Base-by-base conservation (phyloP, 768 basidiomycete genomes). In the Tylopilus plumbeoviolaceoides region DNA sequence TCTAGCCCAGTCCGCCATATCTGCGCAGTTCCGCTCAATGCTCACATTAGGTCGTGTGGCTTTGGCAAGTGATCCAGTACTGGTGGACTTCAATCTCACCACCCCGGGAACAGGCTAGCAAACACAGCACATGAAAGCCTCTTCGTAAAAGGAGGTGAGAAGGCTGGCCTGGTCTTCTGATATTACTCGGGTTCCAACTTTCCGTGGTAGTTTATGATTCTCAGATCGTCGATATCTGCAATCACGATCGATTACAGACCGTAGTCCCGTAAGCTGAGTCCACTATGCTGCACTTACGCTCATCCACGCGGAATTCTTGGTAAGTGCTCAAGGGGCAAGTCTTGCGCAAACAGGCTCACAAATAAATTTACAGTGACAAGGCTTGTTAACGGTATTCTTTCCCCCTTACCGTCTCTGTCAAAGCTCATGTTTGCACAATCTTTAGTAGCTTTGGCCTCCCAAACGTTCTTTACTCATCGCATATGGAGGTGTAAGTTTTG, bases 401-500 rank as follows among this genome's bases (percentile, higher is more conserved):
- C 28, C 1, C 6, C n/a, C 21, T 17, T 21, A 8, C 3, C 33
- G 15, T 17, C 27, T 35, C 4, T 8, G 17, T 15, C 3, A 20
- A 42, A 18, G 23, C 17, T 39, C 5, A 48, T 21, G 10, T 44
- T 10, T 3, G 8, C 30, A 4, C 33, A 58, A 57, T 12, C 44
- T 17, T 31, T 58, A 4, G 57, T 59, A 8, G 21, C 52, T 38
- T 18, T 59, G 28, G 2, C 48, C 7, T 47, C 41, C 17, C 50
- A 53, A 7, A 28, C 40, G 25, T 59, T 53, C 36, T 53, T 59
- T 40, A 50, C 48, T 9, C 52, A 41, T 36, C 49, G 57, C 11
- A 48, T 59, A 30, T 58, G 52, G 53, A 59, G 9, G 25, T 53
- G 58, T 55, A 7, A 20, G 49, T 46, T 11, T 6, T 51, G 43